Evolutionary conservation across 495 filamentous ascomycete species (phyloP).

Genomic region (Cercophora scortea): DNA sequence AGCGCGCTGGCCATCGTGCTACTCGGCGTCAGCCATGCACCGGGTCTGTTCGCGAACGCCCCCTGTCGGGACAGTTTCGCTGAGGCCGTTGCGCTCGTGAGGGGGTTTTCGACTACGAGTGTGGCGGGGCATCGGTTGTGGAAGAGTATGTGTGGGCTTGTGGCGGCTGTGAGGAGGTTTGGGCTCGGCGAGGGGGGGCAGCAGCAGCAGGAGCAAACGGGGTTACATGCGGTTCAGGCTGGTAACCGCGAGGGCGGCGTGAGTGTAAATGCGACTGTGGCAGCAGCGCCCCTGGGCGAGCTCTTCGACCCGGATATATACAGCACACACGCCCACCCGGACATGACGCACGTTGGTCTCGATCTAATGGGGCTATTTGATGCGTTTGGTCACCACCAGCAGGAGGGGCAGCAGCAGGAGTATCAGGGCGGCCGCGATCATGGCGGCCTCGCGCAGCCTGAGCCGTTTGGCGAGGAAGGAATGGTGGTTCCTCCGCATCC

Average conservation of each 20-base stretch:
- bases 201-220: background rate
- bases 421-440: background rate
- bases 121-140: background rate
- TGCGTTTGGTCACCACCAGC: background rate
- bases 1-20: background rate
- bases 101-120: background rate
- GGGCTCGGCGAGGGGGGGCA: background rate
- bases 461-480: no score
- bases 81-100: background rate
- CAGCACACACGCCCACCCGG: background rate
- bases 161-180: background rate
- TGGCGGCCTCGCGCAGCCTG: background rate
- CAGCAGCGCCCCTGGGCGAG: background rate
- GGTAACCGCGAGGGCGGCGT: background rate
- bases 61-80: background rate
- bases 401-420: background rate
- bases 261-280: background rate
- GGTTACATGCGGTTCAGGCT: background rate
- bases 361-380: background rate
- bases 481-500: no score
- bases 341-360: background rate
- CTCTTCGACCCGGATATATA: background rate
- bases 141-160: slow-evolving; percentile 3
- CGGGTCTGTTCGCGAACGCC: background rate
- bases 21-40: background rate